phyloP scores from a whole-genome alignment of 768 basidiomycete species.

The Lactifluus volemus region DNA sequence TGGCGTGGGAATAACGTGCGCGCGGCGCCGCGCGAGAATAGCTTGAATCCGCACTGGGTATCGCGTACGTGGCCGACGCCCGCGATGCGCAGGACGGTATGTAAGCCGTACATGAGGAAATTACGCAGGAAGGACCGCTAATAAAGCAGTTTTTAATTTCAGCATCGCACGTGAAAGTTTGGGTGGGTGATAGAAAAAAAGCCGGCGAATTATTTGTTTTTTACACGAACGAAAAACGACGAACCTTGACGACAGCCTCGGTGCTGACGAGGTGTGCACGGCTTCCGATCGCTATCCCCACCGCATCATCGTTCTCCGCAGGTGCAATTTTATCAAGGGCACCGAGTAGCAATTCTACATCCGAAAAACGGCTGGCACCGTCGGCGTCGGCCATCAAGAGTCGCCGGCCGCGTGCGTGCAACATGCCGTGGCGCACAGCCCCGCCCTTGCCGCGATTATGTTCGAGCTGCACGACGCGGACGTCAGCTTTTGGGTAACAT shows the following conservation, averaged over 20 bases:
- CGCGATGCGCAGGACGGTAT: slow-evolving; percentile 79
- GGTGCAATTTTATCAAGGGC: slow-evolving; percentile 56
- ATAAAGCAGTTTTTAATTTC: background rate
- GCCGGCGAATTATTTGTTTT: no score
- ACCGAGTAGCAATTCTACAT: slow-evolving; percentile 70
- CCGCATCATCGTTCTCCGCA: slow-evolving; percentile 38
- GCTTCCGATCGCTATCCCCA: slow-evolving; percentile 72
- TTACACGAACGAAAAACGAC: no score
- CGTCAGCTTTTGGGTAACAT: slow-evolving; percentile 46
- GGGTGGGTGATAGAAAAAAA: background rate
- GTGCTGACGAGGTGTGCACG: slow-evolving; percentile 88
- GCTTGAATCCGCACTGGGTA: slow-evolving; percentile 97
- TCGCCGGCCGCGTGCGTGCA: slow-evolving; percentile 66
- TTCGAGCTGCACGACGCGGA: slow-evolving; percentile 71
- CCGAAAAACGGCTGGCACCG: slow-evolving; percentile 82
- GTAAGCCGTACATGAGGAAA: slow-evolving; percentile 89
- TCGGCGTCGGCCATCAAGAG: slow-evolving; percentile 93
- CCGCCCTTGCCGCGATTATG: slow-evolving; percentile 89
- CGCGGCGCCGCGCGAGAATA: slow-evolving; percentile 80
- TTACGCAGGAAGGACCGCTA: slow-evolving; percentile 87
- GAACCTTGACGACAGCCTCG: slow-evolving; percentile 87
- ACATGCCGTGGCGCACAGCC: slow-evolving; percentile 85
- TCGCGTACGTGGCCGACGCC: slow-evolving; percentile 88
- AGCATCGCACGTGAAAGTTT: background rate
- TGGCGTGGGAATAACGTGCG: slow-evolving; percentile 77